Conservation (phyloP, 257 asterid species). For the Rehmannia glutinosa region DNA sequence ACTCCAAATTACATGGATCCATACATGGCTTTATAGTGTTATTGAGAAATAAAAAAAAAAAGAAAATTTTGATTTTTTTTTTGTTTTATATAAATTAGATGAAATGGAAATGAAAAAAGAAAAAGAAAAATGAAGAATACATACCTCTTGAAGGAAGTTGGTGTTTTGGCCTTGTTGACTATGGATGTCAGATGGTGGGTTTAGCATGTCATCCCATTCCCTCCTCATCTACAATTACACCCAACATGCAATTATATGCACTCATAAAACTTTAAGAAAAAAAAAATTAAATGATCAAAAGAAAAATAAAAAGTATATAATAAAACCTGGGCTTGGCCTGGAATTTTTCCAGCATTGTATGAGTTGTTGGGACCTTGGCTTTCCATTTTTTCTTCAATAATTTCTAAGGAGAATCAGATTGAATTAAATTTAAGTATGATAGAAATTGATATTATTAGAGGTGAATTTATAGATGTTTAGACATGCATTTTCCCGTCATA, state of each 20-base stretch:
- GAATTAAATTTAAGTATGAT: neutral
- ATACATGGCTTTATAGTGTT: too few relatives aligned
- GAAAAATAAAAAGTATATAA: neutral
- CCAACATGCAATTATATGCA: neutral
- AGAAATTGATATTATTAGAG: neutral
- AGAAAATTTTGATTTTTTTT: too few relatives aligned
- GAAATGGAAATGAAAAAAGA: neutral
- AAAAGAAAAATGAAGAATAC: neutral
- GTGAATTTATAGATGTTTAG: slow-evolving; percentile 21
- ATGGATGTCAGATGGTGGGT: slow-evolving; percentile 25
- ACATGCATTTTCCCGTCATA: neutral
- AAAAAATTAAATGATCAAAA: neutral
- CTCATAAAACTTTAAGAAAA: too few relatives aligned
- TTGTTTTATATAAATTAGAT: neutral
- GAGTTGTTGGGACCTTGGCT: slow-evolving; percentile 35
- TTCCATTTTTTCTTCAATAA: slow-evolving; percentile 36
- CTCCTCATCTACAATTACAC: slow-evolving; percentile 42
- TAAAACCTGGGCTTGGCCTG: slow-evolving; percentile 65
- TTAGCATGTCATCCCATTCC: slow-evolving; percentile 25
- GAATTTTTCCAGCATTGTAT: slow-evolving; percentile 15
- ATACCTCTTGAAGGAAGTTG: slow-evolving; percentile 63
- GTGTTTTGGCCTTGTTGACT: slow-evolving; percentile 26
- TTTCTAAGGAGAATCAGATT: neutral
- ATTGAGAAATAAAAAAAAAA: too few relatives aligned
- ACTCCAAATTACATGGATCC: too few relatives aligned